Evolutionary conservation across 257 asterid species (phyloP).

Genomic region (Gentiana dahurica): DNA sequence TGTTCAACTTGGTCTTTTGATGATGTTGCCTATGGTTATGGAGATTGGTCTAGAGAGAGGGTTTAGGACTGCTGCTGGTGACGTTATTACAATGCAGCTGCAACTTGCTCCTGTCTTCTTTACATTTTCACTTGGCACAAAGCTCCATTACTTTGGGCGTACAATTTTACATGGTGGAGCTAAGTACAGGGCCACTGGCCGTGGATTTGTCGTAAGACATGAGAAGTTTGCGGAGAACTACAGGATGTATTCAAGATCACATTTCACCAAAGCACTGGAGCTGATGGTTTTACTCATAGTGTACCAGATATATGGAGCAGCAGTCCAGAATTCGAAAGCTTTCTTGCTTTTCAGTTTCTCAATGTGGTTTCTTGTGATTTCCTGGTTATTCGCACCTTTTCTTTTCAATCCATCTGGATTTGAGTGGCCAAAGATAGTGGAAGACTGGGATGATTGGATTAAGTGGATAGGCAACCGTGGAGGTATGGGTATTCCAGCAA

Average conservation of each 20-base stretch:
- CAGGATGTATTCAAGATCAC: constrained; percentile 94
- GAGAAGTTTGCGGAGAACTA: constrained; percentile 89
- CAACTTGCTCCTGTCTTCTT: constrained; percentile 89
- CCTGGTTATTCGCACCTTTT: constrained; percentile 94
- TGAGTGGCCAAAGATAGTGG: constrained; percentile 97
- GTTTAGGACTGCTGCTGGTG: constrained; percentile 77
- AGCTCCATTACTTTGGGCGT: constrained; percentile 90
- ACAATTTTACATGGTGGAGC: constrained; percentile 93
- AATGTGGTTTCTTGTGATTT: constrained; percentile 79
- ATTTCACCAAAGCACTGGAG: constrained; percentile 82
- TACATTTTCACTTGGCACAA: constrained; percentile 91
- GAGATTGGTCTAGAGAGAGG: constrained; percentile 96
- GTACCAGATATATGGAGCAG: constrained; percentile 43
- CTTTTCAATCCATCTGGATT: constrained; percentile 91
- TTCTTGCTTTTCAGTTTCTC: constrained; percentile 40
- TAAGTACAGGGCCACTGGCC: constrained; percentile 93
- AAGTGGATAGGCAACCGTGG: constrained; percentile 79
- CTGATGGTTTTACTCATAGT: constrained; percentile 58
- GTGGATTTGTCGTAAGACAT: constrained; percentile 91
- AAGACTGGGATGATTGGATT: constrained; percentile 86
- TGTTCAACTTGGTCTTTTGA: constrained; percentile 84
- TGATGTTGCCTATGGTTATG: constrained; percentile 94
- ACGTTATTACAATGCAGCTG: constrained; percentile 80
- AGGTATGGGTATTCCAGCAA: constrained; percentile 83
- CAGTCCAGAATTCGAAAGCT: constrained; percentile 19